phyloP scores from a whole-genome alignment of 441 rosid species.

The Populus hybrid region DNA sequence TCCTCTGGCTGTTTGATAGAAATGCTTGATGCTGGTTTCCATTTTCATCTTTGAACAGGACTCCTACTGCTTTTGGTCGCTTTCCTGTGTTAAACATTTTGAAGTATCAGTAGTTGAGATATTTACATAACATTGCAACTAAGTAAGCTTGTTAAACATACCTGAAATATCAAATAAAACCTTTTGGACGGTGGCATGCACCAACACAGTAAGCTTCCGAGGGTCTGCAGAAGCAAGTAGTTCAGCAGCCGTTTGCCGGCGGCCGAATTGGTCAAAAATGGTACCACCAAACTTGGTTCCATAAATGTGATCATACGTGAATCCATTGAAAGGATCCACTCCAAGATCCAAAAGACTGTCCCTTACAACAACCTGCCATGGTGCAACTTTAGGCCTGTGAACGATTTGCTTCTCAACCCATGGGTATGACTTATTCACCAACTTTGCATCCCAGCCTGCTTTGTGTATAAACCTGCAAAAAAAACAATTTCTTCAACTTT shows the following conservation, averaged over 20 bases:
- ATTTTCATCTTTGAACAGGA: constrained; percentile 80
- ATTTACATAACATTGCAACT: not conserved
- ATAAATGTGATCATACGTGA: constrained; percentile 77
- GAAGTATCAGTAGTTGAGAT: not conserved
- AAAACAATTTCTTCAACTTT: not conserved
- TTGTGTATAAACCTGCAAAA: constrained; percentile 63
- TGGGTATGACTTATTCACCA: constrained; percentile 85
- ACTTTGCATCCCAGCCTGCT: constrained; percentile 75
- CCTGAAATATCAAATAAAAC: constrained; percentile 67
- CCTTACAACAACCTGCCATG: constrained; percentile 75
- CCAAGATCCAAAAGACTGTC: constrained; percentile 81
- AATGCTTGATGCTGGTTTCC: constrained; percentile 67
- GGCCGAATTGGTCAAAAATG: constrained; percentile 77
- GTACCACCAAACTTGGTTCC: constrained; percentile 98
- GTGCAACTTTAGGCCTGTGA: constrained; percentile 56
- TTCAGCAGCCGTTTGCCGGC: constrained; percentile 92
- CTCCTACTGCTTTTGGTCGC: constrained; percentile 74
- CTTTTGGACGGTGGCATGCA: constrained; percentile 77
- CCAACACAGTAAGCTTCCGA: constrained; percentile 63
- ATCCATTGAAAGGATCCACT: constrained; percentile 82
- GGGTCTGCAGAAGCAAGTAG: constrained; percentile 75
- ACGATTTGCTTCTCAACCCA: constrained; percentile 87
- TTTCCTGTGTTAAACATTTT: constrained; percentile 35
- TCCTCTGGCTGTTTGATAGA: constrained; percentile 42
- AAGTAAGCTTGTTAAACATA: constrained; percentile 14